phyloP scores from a whole-genome alignment of 2,329 filamentous ascomycete species.

The Alternaria consortialis region DNA sequence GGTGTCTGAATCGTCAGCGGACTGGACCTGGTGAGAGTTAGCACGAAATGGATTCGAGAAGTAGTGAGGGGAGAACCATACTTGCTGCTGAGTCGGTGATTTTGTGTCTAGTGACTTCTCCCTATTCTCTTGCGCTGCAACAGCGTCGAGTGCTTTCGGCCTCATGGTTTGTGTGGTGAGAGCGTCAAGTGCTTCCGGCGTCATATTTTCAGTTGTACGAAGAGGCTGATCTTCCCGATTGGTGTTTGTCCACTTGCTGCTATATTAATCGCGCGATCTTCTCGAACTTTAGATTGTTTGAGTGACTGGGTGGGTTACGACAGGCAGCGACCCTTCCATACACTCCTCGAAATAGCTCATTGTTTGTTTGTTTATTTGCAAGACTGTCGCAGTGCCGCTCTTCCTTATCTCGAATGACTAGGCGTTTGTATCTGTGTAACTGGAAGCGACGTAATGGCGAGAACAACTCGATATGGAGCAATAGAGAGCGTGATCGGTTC shows the following conservation, averaged over 20 bases:
- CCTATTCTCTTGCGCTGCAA: neutral
- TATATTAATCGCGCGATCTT: neutral
- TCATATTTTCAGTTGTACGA: constrained; percentile 14
- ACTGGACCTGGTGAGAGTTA: neutral
- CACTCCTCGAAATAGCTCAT: neutral
- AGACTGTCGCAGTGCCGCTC: neutral
- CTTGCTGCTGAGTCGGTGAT: constrained; percentile 4
- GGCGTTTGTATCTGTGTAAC: constrained; percentile 1
- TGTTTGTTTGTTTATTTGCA: constrained; percentile 10
- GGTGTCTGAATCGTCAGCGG: neutral
- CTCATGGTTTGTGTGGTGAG: constrained; percentile 29
- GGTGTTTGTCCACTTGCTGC: neutral
- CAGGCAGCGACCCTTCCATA: neutral
- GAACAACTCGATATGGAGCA: neutral
- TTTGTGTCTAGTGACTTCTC: neutral
- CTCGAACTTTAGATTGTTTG: neutral
- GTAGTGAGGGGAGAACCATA: neutral
- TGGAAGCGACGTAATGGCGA: constrained; percentile 15
- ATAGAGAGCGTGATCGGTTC: neutral
- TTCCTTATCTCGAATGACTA: neutral
- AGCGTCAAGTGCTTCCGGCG: constrained; percentile 27
- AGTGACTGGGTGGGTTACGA: neutral
- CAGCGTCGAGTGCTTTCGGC: constrained; percentile 28
- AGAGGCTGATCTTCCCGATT: neutral
- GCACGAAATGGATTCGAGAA: neutral